These are phyloP conservation scores for Thalassiosira mediterranea DNA, from an alignment of 352 stramenopile genomes.

Conservation along the genomic window DNA sequence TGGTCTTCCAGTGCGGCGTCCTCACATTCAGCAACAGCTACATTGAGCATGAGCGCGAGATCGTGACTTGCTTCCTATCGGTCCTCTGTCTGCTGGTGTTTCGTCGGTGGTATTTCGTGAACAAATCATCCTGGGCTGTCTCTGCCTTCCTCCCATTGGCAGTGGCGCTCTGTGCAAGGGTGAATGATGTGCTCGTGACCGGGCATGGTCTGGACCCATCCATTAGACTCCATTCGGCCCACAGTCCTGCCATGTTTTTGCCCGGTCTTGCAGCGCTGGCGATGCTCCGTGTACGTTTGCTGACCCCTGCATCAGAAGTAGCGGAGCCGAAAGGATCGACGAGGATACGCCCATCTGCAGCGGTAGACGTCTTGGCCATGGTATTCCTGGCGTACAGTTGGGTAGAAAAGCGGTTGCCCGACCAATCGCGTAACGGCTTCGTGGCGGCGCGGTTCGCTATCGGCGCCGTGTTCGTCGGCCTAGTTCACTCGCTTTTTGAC, in stretches of 20 bases:
- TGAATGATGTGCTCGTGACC: slow-evolving; percentile 62
- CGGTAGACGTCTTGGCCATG: slow-evolving; percentile 53
- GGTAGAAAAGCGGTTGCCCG: slow-evolving; percentile 70
- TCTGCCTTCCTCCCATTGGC: slow-evolving; percentile 49
- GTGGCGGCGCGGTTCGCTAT: slow-evolving; percentile 42
- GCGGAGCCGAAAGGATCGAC: slow-evolving; percentile 8
- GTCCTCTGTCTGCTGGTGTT: slow-evolving; percentile 59
- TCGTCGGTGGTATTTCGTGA: slow-evolving; percentile 47
- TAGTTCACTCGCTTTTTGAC: slow-evolving; percentile 38
- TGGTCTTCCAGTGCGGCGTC: slow-evolving; percentile 70
- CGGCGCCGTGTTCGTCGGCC: slow-evolving; percentile 40
- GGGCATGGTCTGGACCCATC: slow-evolving; percentile 80
- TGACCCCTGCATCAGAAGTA: slow-evolving; percentile 4
- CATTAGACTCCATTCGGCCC: slow-evolving; percentile 68
- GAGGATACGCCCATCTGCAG: slow-evolving; percentile 17
- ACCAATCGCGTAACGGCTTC: slow-evolving; percentile 70
- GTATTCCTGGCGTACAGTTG: slow-evolving; percentile 62
- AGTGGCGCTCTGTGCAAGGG: slow-evolving; percentile 55
- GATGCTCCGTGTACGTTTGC: slow-evolving; percentile 36
- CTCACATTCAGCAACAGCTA: slow-evolving; percentile 84
- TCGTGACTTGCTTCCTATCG: slow-evolving; percentile 69
- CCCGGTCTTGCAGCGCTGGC: slow-evolving; percentile 45
- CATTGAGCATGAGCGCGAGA: slow-evolving; percentile 72
- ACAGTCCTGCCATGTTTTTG: slow-evolving; percentile 65
- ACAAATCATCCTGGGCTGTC: background rate